Evolutionary conservation across 2,329 filamentous ascomycete genomes (phyloP).

Genomic region (Aureobasidium sp.): DNA sequence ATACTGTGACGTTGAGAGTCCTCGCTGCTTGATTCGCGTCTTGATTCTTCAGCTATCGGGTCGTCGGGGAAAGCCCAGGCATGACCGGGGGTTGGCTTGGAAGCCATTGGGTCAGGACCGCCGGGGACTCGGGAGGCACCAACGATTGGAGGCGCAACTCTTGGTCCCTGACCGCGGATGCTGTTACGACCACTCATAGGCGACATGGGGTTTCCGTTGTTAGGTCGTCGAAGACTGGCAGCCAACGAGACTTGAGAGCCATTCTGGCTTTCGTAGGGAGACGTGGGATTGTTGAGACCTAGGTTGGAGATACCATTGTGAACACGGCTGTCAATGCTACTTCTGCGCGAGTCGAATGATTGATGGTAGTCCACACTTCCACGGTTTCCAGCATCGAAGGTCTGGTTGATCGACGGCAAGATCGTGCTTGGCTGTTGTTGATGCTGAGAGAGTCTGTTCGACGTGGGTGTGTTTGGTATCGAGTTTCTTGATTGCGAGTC

Average conservation of each 20-base stretch:
- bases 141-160: constrained; percentile 69
- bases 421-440: constrained; percentile 23
- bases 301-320: constrained; percentile 65
- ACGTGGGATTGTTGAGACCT: constrained; percentile 50
- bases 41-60: constrained; percentile 41
- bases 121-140: constrained; percentile 57
- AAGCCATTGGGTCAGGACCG: constrained; percentile 57
- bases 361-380: constrained; percentile 39
- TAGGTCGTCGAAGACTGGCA: constrained; percentile 54
- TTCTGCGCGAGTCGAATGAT: constrained; percentile 56
- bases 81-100: constrained; percentile 73
- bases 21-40: constrained; percentile 42
- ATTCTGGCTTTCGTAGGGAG: constrained; percentile 70
- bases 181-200: constrained; percentile 32
- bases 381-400: constrained; percentile 29
- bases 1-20: constrained; percentile 43
- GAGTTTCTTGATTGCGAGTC: constrained; percentile 40
- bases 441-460: constrained; percentile 30
- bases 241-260: constrained; percentile 70
- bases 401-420: constrained; percentile 53
- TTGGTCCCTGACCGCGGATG: constrained; percentile 39
- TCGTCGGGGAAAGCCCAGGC: constrained; percentile 74
- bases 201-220: constrained; percentile 40
- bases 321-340: constrained; percentile 74
- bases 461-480: constrained; percentile 37